Conservation (phyloP, 1,284 basidiomycete genomes). For the Somion occarium region DNA sequence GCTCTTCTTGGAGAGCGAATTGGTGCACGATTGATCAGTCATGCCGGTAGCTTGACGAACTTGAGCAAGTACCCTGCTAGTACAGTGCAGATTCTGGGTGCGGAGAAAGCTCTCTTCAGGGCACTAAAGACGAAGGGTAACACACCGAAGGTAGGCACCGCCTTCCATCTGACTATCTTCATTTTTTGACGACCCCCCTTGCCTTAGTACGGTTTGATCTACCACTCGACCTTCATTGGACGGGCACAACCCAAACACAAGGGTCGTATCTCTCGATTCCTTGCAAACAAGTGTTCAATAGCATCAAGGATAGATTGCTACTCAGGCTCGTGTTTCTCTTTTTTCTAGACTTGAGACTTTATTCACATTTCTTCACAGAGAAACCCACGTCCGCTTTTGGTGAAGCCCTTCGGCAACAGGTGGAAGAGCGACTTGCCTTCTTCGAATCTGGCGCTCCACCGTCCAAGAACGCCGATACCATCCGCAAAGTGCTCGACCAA, state of each 20-base stretch:
- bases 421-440: conserved; percentile 93
- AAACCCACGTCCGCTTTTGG: conserved; percentile 92
- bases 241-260: conserved; percentile 95
- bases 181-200: background rate
- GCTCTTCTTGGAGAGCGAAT: conserved; percentile 95
- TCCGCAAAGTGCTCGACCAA: conserved; percentile 82
- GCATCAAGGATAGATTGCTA: conserved; percentile 98
- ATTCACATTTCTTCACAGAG: conserved; percentile 39
- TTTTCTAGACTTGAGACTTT: background rate
- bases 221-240: conserved; percentile 94
- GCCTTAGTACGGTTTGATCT: conserved; percentile 90
- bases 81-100: conserved; percentile 97
- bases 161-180: background rate
- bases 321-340: conserved; percentile 49
- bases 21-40: conserved; percentile 92
- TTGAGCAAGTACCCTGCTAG: conserved; percentile 98
- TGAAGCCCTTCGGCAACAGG: conserved; percentile 89
- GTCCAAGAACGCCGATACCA: conserved; percentile 83
- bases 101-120: conserved; percentile 97
- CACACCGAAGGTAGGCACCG: conserved; percentile 79
- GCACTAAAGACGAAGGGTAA: conserved; percentile 99
- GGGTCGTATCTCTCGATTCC: conserved; percentile 95
- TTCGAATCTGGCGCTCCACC: conserved; percentile 89
- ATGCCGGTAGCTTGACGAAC: conserved; percentile 96
- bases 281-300: conserved; percentile 99